Conservation (phyloP, 805 yeast species). For the Torulaspora maleeae region DNA sequence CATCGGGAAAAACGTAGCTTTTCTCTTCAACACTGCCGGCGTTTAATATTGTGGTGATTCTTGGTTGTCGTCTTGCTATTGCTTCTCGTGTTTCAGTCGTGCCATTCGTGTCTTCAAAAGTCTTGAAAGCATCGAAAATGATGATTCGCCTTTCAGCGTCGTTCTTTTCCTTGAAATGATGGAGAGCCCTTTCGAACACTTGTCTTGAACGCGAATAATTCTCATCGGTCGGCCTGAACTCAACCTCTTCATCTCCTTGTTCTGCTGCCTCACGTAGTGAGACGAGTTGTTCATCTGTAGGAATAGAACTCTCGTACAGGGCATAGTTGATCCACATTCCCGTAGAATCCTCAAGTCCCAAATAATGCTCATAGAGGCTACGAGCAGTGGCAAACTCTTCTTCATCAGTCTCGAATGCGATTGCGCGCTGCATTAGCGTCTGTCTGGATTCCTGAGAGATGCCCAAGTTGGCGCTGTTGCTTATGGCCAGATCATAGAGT, state of each 20-base stretch:
- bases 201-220: constrained; percentile 50
- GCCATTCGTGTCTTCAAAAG: constrained; percentile 66
- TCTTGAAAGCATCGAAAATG: constrained; percentile 56
- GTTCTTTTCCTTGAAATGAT: constrained; percentile 37
- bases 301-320: constrained; percentile 62
- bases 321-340: constrained; percentile 63
- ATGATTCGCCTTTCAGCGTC: constrained; percentile 44
- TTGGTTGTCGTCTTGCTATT: constrained; percentile 51
- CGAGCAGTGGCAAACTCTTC: constrained; percentile 56
- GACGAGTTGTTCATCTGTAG: constrained; percentile 41
- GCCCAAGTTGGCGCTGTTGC: constrained; percentile 22
- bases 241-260: constrained; percentile 42
- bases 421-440: constrained; percentile 39
- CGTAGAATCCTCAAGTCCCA: constrained; percentile 36
- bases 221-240: constrained; percentile 48
- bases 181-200: constrained; percentile 53
- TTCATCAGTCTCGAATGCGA: constrained; percentile 59
- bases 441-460: constrained; percentile 13
- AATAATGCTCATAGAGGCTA: constrained; percentile 40
- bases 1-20: constrained; percentile 68
- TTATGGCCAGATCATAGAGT: constrained; percentile 50
- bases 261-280: constrained; percentile 31
- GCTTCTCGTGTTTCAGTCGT: constrained; percentile 33
- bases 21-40: constrained; percentile 49
- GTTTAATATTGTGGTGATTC: constrained; percentile 37